phyloP scores from a whole-genome alignment of 139 green algal species.

The Volvox africanus region DNA sequence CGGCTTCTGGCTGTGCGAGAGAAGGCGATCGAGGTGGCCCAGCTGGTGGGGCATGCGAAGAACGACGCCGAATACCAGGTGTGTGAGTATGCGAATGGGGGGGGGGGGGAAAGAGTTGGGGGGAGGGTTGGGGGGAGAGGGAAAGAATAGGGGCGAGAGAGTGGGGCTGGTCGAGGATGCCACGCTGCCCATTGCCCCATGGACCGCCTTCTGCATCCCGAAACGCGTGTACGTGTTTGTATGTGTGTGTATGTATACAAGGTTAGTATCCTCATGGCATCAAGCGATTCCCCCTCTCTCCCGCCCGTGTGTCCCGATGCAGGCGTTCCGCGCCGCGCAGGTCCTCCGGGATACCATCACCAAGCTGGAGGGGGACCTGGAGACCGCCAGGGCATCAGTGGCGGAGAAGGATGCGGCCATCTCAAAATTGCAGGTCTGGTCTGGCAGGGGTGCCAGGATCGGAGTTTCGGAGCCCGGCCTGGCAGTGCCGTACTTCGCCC shows the following conservation, averaged over 20 bases:
- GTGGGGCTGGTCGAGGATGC: neutral
- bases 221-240: no score
- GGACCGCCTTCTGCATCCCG: no score
- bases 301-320: neutral
- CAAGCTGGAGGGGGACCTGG: slow-evolving; percentile 49
- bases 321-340: slow-evolving; percentile 52
- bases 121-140: neutral
- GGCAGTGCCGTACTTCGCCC: no score
- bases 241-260: no score
- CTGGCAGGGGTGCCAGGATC: no score
- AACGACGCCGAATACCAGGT: slow-evolving; percentile 61
- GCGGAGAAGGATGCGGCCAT: slow-evolving; percentile 22
- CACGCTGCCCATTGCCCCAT: no score
- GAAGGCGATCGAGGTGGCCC: slow-evolving; percentile 48
- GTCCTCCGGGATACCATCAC: slow-evolving; percentile 52
- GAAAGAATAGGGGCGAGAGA: neutral
- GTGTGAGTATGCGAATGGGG: neutral
- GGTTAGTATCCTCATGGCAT: no score
- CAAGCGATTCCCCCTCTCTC: neutral
- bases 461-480: no score
- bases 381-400: neutral
- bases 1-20: slow-evolving; percentile 31
- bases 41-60: slow-evolving; percentile 30
- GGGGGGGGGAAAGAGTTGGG: neutral
- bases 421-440: neutral